A percentile compares a stretch with the other conserved stretches of the same genome.
Evolutionary conservation across 441 rosid genomes (phyloP).

Genomic region (Syzygium syzygioides): DNA sequence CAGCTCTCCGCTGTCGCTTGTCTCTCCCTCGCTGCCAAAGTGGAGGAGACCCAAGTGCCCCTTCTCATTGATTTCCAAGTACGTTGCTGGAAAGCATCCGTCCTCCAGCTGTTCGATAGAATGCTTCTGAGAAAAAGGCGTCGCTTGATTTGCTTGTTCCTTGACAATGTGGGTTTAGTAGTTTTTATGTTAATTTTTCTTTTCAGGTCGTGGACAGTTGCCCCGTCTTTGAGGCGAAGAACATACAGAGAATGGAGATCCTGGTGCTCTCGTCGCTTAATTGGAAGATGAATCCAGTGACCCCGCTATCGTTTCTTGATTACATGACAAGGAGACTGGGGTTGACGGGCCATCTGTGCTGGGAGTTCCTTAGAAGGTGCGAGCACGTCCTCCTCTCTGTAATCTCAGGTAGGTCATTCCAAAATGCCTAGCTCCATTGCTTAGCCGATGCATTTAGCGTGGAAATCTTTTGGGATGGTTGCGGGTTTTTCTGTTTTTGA

Average conservation of each 20-base stretch:
- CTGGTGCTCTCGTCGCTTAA: too few relatives aligned
- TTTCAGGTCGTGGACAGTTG: slow-evolving; percentile 49
- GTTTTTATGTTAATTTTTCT: background rate
- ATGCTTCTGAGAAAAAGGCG: background rate
- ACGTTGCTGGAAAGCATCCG: background rate
- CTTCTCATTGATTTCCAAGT: slow-evolving; percentile 1
- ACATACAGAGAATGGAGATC: too few relatives aligned
- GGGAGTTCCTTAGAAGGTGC: too few relatives aligned
- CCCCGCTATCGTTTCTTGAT: too few relatives aligned
- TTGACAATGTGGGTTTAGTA: background rate
- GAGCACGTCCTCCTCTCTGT: too few relatives aligned
- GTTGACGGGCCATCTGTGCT: too few relatives aligned
- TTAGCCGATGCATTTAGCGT: slow-evolving; percentile 1
- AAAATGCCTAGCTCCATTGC: too few relatives aligned
- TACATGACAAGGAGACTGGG: too few relatives aligned
- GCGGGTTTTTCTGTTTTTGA: background rate
- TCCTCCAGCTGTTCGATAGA: background rate
- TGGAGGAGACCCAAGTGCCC: slow-evolving; percentile 5
- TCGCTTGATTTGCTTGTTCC: background rate
- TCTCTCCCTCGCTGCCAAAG: slow-evolving; percentile 2
- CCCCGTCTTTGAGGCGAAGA: slow-evolving; percentile 58
- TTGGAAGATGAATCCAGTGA: too few relatives aligned
- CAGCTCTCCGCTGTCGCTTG: slow-evolving; percentile 1
- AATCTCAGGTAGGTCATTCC: too few relatives aligned
- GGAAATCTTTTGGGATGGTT: background rate